Conservation (phyloP, 495 filamentous ascomycete genomes). For the Aspergillus campestris region DNA sequence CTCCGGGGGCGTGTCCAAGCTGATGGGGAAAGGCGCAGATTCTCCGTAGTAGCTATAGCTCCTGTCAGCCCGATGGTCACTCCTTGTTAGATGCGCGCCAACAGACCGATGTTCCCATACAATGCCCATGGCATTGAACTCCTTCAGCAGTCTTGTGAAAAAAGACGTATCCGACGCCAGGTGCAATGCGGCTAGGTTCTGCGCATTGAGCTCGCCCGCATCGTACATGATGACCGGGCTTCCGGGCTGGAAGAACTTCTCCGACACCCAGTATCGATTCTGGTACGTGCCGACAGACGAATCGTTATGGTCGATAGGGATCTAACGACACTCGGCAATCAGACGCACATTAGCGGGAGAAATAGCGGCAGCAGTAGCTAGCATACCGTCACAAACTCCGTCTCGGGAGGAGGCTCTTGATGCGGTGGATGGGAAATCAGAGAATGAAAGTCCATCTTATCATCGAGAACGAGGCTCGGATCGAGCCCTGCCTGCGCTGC, state of each 20-base stretch:
- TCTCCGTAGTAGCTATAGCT: conserved; percentile 41
- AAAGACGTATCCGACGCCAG: conserved; percentile 34
- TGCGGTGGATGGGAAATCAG: too few species aligned
- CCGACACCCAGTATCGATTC: conserved; percentile 50
- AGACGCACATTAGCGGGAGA: too few species aligned
- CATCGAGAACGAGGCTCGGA: too few species aligned
- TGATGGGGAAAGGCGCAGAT: conserved; percentile 41
- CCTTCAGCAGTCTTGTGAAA: conserved; percentile 33
- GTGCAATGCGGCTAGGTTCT: conserved; percentile 12
- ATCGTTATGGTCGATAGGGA: conserved; percentile 41
- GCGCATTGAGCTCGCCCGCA: conserved; percentile 37
- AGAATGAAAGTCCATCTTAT: too few species aligned
- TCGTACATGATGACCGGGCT: conserved; percentile 49
- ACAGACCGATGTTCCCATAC: conserved; percentile 51
- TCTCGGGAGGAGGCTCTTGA: too few species aligned
- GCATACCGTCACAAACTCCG: too few species aligned
- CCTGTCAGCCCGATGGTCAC: background rate
- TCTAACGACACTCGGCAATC: conserved; percentile 8
- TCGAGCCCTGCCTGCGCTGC: too few species aligned
- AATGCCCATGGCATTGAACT: conserved; percentile 46
- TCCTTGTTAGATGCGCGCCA: background rate
- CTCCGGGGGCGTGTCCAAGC: conserved; percentile 35
- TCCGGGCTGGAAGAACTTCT: conserved; percentile 38
- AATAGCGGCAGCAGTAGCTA: too few species aligned
- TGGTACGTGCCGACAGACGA: conserved; percentile 35